Conservation (phyloP, 1,284 basidiomycete species). For the Golubevia pallescens region DNA sequence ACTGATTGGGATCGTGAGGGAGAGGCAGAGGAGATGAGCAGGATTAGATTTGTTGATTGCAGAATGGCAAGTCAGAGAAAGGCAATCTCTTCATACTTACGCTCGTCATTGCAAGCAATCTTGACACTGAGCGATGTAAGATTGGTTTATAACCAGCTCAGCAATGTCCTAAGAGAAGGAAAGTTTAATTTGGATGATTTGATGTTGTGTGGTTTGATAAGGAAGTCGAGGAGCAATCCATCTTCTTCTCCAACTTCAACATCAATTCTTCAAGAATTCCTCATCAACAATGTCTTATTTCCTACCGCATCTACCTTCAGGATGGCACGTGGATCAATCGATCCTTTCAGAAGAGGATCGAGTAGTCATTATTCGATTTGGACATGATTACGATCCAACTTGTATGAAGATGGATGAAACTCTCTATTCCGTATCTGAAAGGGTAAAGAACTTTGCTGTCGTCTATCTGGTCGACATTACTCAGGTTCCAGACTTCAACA, state of each 20-base stretch:
- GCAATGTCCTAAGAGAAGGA: too few relatives aligned
- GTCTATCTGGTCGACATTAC: constrained; percentile 61
- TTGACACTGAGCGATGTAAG: too few relatives aligned
- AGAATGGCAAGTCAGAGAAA: too few relatives aligned
- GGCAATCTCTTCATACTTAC: too few relatives aligned
- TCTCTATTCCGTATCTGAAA: constrained; percentile 54
- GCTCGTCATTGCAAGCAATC: too few relatives aligned
- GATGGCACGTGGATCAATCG: constrained; percentile 40
- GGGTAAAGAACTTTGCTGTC: constrained; percentile 60
- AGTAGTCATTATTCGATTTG: constrained; percentile 61
- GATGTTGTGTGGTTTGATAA: too few relatives aligned
- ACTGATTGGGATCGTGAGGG: neutral
- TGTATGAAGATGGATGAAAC: constrained; percentile 65
- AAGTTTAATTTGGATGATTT: too few relatives aligned
- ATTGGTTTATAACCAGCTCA: too few relatives aligned
- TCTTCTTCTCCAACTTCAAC: too few relatives aligned
- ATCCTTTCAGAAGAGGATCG: constrained; percentile 61
- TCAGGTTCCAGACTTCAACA: constrained; percentile 63
- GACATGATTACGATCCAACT: constrained; percentile 54
- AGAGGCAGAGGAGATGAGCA: neutral
- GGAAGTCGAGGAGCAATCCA: too few relatives aligned
- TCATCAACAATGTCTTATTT: constrained; percentile 65
- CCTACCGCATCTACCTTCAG: constrained; percentile 49
- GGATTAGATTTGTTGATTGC: neutral
- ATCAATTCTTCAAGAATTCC: neutral